phyloP scores from a whole-genome alignment of 371 early-diverging fungal species.

The Mucor lusitanicus region DNA sequence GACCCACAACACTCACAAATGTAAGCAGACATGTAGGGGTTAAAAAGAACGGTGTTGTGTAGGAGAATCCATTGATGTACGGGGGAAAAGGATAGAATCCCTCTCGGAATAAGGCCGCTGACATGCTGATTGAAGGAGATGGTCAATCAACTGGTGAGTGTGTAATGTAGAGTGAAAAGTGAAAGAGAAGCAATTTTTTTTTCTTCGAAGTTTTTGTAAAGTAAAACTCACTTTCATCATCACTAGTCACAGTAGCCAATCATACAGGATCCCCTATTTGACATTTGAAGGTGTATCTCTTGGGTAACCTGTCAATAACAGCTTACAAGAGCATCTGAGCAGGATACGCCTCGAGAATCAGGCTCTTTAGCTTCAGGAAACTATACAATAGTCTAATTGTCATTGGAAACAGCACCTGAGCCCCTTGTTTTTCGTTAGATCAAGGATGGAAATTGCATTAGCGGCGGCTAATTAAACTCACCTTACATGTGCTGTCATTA shows the following conservation, averaged over 20 bases:
- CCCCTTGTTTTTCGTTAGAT: too few species aligned
- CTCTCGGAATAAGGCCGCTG: neutral
- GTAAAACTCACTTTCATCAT: neutral
- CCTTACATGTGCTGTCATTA: too few species aligned
- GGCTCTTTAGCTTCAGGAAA: too few species aligned
- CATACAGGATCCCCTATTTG: neutral
- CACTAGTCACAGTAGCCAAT: neutral
- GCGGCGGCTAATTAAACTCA: too few species aligned
- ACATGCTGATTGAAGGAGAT: neutral
- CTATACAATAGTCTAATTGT: too few species aligned
- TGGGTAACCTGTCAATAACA: too few species aligned
- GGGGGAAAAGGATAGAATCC: conserved; percentile 7
- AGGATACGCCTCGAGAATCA: too few species aligned
- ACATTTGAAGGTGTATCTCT: neutral
- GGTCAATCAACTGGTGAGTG: too few species aligned
- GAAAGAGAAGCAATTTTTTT: neutral
- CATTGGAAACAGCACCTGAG: too few species aligned
- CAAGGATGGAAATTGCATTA: too few species aligned
- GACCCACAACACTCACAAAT: conserved; percentile 12
- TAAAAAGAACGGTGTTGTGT: conserved; percentile 17
- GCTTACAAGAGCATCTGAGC: too few species aligned
- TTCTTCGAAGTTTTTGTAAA: neutral
- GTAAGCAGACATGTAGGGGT: conserved; percentile 13
- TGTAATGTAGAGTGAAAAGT: too few species aligned
- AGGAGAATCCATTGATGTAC: neutral